Evolutionary conservation across 2,329 filamentous ascomycete genomes (phyloP).

Genomic region (Triangularia setosa): DNA sequence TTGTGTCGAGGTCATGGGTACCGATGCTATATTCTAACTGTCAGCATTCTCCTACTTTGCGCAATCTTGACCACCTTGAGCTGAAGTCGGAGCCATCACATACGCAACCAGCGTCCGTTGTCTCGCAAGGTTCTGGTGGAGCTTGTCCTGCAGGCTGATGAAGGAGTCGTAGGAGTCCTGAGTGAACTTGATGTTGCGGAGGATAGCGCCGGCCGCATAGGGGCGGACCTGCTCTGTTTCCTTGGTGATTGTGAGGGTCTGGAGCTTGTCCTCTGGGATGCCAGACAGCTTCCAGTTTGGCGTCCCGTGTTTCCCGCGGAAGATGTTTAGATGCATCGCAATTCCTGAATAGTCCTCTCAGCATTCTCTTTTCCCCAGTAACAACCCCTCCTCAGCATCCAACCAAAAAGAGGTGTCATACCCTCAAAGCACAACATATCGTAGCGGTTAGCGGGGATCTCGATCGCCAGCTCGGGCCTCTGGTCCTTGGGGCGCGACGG

Average conservation of each 20-base stretch:
- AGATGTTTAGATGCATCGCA: slow-evolving; percentile 91
- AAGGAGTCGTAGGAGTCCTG: slow-evolving; percentile 92
- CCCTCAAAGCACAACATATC: slow-evolving; percentile 97
- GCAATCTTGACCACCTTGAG: background rate
- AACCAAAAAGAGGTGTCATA: slow-evolving; percentile 6
- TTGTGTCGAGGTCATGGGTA: slow-evolving; percentile 90
- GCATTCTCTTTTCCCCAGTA: background rate
- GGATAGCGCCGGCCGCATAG: slow-evolving; percentile 82
- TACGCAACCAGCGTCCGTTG: slow-evolving; percentile 68
- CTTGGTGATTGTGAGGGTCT: slow-evolving; percentile 76
- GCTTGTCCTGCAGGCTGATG: slow-evolving; percentile 95
- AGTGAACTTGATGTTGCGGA: slow-evolving; percentile 88
- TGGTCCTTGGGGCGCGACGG: slow-evolving; percentile 73
- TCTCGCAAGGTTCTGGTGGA: slow-evolving; percentile 91
- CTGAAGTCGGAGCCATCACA: slow-evolving; percentile 9
- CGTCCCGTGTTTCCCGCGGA: slow-evolving; percentile 69
- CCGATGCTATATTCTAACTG: slow-evolving; percentile 55
- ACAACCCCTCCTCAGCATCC: background rate
- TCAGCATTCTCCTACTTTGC: background rate
- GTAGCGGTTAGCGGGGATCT: slow-evolving; percentile 92
- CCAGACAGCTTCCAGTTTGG: slow-evolving; percentile 76
- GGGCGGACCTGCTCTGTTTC: slow-evolving; percentile 76
- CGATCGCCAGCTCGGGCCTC: slow-evolving; percentile 91
- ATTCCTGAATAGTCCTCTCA: slow-evolving; percentile 44
- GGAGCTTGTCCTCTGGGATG: slow-evolving; percentile 67